Percentiles rank a stretch among this genome's conserved stretches.
Conservation (phyloP, 495 filamentous ascomycete genomes). For the Schizothecium vesticola region DNA sequence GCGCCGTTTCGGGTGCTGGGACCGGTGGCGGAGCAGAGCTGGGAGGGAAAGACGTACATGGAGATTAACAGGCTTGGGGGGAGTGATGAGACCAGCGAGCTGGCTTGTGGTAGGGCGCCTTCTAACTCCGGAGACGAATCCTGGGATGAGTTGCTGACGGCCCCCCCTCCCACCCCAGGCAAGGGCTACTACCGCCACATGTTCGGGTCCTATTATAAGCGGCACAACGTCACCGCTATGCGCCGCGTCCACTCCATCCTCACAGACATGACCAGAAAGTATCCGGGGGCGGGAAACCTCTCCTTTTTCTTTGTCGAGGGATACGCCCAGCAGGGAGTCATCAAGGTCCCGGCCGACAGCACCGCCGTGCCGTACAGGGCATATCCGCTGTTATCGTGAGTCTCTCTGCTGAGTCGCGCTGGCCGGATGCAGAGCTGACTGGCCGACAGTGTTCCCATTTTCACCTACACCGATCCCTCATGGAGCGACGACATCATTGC, state of each 20-base stretch:
- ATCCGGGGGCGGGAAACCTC: slow-evolving; percentile 26
- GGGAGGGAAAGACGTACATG: neutral
- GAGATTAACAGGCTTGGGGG: neutral
- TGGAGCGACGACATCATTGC: slow-evolving; percentile 34
- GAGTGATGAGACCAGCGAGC: neutral
- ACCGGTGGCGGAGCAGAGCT: neutral
- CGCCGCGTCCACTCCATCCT: slow-evolving; percentile 36
- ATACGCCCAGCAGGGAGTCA: neutral
- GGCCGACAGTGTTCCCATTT: neutral
- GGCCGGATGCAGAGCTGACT: neutral
- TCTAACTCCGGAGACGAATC: neutral
- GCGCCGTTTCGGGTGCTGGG: neutral
- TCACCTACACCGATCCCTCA: slow-evolving; percentile 35
- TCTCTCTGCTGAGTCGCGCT: too few species aligned
- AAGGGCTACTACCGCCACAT: slow-evolving; percentile 43
- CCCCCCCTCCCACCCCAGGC: slow-evolving; percentile 33
- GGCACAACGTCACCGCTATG: slow-evolving; percentile 36
- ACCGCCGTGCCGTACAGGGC: neutral
- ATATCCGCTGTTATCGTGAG: neutral
- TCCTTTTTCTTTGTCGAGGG: slow-evolving; percentile 26
- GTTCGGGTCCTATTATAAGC: slow-evolving; percentile 31
- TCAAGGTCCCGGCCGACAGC: neutral
- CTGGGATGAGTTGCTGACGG: slow-evolving; percentile 31
- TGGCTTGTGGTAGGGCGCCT: neutral
- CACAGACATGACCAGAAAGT: slow-evolving; percentile 16